These are phyloP conservation scores for Ottelia alismoides DNA, from an alignment of 106 monocot species.

Conservation along the genomic window DNA sequence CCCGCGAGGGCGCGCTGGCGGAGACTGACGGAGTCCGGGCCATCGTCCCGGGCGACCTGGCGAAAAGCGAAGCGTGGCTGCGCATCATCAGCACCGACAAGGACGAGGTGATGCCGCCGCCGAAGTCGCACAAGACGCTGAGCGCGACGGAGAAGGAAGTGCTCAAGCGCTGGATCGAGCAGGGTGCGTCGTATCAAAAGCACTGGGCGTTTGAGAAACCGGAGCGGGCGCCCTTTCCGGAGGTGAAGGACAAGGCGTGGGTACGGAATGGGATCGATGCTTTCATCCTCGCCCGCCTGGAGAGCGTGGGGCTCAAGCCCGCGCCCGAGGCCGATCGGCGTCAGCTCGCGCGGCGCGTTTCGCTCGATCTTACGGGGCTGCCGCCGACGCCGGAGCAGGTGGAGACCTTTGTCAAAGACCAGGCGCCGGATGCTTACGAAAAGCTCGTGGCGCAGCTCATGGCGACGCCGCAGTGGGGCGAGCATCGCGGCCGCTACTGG, in stretches of 20 bases:
- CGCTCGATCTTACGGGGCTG: too few species aligned
- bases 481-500: background rate
- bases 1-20: too few species aligned
- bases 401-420: background rate
- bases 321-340: background rate
- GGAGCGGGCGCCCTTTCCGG: too few species aligned
- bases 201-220: background rate
- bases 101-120: background rate
- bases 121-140: background rate
- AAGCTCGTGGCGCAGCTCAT: background rate
- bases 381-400: background rate
- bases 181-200: background rate
- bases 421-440: background rate
- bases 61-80: background rate
- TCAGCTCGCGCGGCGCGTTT: background rate
- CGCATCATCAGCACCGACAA: background rate
- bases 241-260: background rate
- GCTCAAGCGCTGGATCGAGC: background rate
- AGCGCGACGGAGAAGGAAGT: background rate
- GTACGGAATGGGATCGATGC: background rate
- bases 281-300: background rate
- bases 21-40: background rate
- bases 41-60: background rate
- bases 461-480: background rate
- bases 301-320: background rate